These are phyloP conservation scores for Oehlia diaphana DNA, from an alignment of 192 early-diverging fungal species.

Conservation along the genomic window DNA sequence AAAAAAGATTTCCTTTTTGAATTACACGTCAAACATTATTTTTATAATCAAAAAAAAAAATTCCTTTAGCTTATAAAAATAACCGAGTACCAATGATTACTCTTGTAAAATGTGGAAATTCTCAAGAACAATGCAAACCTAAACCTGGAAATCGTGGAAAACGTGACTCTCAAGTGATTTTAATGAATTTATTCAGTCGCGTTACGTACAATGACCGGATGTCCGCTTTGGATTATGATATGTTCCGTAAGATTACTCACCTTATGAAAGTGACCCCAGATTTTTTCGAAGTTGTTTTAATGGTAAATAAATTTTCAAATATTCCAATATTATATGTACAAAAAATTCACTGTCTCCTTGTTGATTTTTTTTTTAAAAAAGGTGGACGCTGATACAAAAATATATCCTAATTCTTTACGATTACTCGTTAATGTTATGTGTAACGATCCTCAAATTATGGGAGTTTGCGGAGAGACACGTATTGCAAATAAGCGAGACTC, in stretches of 20 bases:
- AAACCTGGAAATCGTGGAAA: slow-evolving; percentile 90
- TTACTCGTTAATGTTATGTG: slow-evolving; percentile 87
- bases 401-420: slow-evolving; percentile 70
- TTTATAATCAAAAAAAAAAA: neutral
- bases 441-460: slow-evolving; percentile 90
- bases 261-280: slow-evolving; percentile 88
- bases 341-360: neutral
- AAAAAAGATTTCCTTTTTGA: slow-evolving; percentile 37
- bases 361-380: neutral
- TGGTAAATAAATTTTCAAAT: slow-evolving; percentile 34
- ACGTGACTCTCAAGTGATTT: slow-evolving; percentile 89
- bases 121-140: slow-evolving; percentile 54
- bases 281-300: slow-evolving; percentile 71
- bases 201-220: slow-evolving; percentile 84
- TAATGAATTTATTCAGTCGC: slow-evolving; percentile 87
- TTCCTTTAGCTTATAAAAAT: slow-evolving; percentile 33
- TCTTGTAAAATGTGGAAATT: slow-evolving; percentile 73
- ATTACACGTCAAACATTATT: neutral
- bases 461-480: slow-evolving; percentile 94
- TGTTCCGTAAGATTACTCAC: slow-evolving; percentile 80
- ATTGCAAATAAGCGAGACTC: slow-evolving; percentile 91
- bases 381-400: slow-evolving; percentile 92
- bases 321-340: too few species aligned
- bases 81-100: slow-evolving; percentile 67
- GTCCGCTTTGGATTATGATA: slow-evolving; percentile 86